A percentile compares a stretch with the other conserved stretches of the same genome.
phyloP scores from a whole-genome alignment of 148 eudicot genomes.

The Rheum nobile region DNA sequence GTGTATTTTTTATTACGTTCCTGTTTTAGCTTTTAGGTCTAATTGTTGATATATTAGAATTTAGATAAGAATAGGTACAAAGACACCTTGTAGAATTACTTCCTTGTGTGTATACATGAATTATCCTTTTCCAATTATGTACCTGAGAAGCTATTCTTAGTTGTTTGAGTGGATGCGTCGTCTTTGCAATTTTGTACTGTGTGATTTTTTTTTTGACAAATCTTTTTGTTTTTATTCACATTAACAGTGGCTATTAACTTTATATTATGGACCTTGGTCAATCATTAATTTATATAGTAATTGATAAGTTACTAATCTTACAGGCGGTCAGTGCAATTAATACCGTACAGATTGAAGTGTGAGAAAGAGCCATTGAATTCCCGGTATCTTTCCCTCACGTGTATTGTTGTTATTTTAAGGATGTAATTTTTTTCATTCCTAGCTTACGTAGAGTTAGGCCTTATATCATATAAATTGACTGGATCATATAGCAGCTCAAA shows the following conservation, averaged over 20 bases:
- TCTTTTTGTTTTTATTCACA: background rate
- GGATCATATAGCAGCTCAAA: background rate
- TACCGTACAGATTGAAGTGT: constrained; percentile 71
- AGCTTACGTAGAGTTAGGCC: background rate
- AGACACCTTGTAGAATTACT: background rate
- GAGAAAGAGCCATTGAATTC: constrained; percentile 80
- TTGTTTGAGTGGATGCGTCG: background rate
- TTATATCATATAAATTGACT: background rate
- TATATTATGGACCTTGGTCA: background rate
- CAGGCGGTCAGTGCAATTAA: constrained; percentile 58
- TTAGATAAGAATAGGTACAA: background rate
- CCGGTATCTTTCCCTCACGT: background rate
- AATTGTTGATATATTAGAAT: background rate
- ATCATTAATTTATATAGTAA: background rate
- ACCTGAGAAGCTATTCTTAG: background rate
- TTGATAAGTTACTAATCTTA: constrained; percentile 2
- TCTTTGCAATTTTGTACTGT: background rate
- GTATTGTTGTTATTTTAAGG: background rate
- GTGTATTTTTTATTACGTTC: background rate
- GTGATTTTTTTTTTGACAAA: background rate
- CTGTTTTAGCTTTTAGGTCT: background rate
- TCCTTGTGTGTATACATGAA: background rate
- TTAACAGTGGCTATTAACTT: background rate
- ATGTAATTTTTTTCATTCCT: background rate
- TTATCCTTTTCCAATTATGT: background rate